phyloP scores from a whole-genome alignment of 352 stramenopile species.

The Pythium guiyangense region DNA sequence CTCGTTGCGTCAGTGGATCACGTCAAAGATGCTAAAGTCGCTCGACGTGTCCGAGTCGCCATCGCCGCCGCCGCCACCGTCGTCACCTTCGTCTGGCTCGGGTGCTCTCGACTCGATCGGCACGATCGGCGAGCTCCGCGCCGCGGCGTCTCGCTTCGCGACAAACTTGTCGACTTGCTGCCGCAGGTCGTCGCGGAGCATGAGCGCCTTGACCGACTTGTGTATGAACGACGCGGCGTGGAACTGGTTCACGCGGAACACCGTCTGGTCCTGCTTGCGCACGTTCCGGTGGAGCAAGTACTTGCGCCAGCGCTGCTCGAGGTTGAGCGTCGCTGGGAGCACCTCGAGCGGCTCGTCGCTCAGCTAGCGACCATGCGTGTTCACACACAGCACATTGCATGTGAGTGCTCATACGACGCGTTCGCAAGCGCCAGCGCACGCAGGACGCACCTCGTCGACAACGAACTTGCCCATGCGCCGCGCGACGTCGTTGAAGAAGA shows the following conservation, averaged over 20 bases:
- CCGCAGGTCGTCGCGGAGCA: conserved; percentile 49
- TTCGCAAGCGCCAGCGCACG: too few species aligned
- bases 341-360: conserved; percentile 43
- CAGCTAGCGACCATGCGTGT: conserved; percentile 27
- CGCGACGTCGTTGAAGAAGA: conserved; percentile 66
- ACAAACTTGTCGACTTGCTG: conserved; percentile 33
- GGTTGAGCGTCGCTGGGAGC: conserved; percentile 40
- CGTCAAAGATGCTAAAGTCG: conserved; percentile 5
- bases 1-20: background rate
- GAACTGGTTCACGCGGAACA: conserved; percentile 55
- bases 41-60: conserved; percentile 3
- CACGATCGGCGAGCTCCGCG: background rate
- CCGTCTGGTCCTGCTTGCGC: conserved; percentile 40
- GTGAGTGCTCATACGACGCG: too few species aligned
- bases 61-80: too few species aligned
- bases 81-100: background rate
- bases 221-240: conserved; percentile 38
- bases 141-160: background rate
- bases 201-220: conserved; percentile 37
- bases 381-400: conserved; percentile 4
- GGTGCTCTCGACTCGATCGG: too few species aligned
- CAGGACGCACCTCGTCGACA: conserved; percentile 32
- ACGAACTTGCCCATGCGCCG: conserved; percentile 53
- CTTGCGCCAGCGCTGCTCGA: conserved; percentile 59
- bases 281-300: conserved; percentile 44